Evolutionary conservation across 345 rosid genomes (phyloP).

Genomic region (Sonneratia alba): DNA sequence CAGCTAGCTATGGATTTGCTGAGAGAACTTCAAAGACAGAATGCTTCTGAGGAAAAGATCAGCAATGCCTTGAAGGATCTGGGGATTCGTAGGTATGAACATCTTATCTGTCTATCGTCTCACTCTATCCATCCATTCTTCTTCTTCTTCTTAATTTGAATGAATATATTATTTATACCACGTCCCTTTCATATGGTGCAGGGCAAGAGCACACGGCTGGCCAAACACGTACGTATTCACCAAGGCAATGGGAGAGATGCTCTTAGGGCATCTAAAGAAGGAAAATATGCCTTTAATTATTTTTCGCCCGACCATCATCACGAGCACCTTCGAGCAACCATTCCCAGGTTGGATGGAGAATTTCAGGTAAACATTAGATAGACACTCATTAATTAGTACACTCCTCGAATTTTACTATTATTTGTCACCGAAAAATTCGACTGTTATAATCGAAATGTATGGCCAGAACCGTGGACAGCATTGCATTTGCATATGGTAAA

Average conservation of each 20-base stretch:
- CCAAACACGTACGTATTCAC: slow-evolving; percentile 37
- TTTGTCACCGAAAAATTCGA: neutral
- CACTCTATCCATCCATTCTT: no score
- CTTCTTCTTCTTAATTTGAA: no score
- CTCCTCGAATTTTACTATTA: neutral
- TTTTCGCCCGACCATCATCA: slow-evolving; percentile 29
- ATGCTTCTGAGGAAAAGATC: slow-evolving; percentile 6
- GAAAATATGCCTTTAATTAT: slow-evolving; percentile 24
- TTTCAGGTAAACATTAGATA: slow-evolving; percentile 12
- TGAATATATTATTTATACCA: no score
- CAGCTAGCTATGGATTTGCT: slow-evolving; percentile 4
- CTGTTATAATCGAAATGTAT: neutral
- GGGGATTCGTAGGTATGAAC: slow-evolving; percentile 20
- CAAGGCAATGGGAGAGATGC: slow-evolving; percentile 43
- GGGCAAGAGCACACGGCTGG: slow-evolving; percentile 37
- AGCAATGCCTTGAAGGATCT: slow-evolving; percentile 15
- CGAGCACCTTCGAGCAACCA: slow-evolving; percentile 33
- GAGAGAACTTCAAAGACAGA: neutral
- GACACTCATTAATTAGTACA: neutral
- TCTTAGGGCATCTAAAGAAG: slow-evolving; percentile 23
- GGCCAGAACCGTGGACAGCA: slow-evolving; percentile 29
- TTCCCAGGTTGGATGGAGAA: slow-evolving; percentile 41
- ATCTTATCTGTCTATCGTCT: no score
- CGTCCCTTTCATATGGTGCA: neutral
- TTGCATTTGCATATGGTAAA: slow-evolving; percentile 21